phyloP scores from a whole-genome alignment of 208 protist species.

The Angomonas desouzai region DNA sequence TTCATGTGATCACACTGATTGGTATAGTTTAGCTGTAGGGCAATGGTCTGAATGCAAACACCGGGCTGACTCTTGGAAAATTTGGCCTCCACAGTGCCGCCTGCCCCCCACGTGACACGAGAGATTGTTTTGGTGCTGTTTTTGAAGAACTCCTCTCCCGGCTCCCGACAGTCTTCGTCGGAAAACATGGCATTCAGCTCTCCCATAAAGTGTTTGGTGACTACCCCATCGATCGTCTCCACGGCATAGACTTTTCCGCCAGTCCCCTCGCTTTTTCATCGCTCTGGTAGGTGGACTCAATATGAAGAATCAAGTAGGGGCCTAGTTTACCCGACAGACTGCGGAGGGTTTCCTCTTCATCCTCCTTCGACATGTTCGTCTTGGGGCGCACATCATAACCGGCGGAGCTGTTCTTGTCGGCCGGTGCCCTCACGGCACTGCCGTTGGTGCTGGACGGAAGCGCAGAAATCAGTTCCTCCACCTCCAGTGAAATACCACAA shows the following conservation, averaged over 20 bases:
- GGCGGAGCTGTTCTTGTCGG: neutral
- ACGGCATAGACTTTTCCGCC: neutral
- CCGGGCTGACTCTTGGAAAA: neutral
- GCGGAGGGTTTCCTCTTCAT: neutral
- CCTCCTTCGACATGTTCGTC: neutral
- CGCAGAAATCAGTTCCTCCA: constrained; percentile 2
- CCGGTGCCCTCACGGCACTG: neutral
- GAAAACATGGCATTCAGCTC: neutral
- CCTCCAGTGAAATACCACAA: constrained; percentile 38
- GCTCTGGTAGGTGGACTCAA: constrained; percentile 7
- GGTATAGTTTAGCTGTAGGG: neutral
- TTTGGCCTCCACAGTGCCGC: neutral
- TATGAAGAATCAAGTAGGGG: constrained; percentile 2
- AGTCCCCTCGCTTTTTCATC: neutral
- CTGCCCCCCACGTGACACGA: constrained; percentile 13
- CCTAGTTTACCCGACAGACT: constrained; percentile 2
- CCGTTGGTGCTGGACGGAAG: neutral
- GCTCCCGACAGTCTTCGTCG: neutral
- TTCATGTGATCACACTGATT: constrained; percentile 1
- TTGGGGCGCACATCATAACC: neutral
- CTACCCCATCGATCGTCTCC: neutral
- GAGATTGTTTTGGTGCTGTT: constrained; percentile 1
- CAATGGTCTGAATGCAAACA: neutral
- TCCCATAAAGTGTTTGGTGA: neutral
- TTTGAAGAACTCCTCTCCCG: constrained; percentile 1